phyloP scores from a whole-genome alignment of 441 rosid species.

The Corymbia citriodora region DNA sequence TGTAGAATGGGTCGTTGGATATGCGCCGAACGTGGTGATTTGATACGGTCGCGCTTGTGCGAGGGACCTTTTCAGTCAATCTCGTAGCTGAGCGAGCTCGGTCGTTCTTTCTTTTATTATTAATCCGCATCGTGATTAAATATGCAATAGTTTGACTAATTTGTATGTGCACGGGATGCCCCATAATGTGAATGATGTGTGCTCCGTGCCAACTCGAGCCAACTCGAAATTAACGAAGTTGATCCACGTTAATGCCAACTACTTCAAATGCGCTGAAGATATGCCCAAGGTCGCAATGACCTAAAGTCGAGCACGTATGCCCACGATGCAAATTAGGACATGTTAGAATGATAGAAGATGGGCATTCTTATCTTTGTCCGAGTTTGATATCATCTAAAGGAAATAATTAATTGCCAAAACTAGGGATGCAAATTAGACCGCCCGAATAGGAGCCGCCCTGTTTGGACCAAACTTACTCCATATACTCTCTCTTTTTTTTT shows the following conservation, averaged over 20 bases:
- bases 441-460: too few species aligned
- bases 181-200: not conserved
- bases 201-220: rapidly evolving
- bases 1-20: not conserved
- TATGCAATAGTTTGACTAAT: not conserved
- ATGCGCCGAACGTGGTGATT: not conserved
- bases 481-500: too few species aligned
- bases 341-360: not conserved
- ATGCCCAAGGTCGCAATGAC: rapidly evolving
- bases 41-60: not conserved
- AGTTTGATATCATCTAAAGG: not conserved
- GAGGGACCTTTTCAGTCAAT: not conserved
- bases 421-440: too few species aligned
- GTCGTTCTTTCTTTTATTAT: rapidly evolving
- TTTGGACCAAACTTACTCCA: too few species aligned
- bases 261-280: not conserved
- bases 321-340: not conserved
- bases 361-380: not conserved
- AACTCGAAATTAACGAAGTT: not conserved
- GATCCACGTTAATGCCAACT: not conserved
- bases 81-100: not conserved
- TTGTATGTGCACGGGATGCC: rapidly evolving
- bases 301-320: not conserved
- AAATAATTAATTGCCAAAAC: not conserved
- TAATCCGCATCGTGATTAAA: rapidly evolving